Conservation (phyloP, 2,329 filamentous ascomycete genomes). For the Aschersonia sp. region DNA sequence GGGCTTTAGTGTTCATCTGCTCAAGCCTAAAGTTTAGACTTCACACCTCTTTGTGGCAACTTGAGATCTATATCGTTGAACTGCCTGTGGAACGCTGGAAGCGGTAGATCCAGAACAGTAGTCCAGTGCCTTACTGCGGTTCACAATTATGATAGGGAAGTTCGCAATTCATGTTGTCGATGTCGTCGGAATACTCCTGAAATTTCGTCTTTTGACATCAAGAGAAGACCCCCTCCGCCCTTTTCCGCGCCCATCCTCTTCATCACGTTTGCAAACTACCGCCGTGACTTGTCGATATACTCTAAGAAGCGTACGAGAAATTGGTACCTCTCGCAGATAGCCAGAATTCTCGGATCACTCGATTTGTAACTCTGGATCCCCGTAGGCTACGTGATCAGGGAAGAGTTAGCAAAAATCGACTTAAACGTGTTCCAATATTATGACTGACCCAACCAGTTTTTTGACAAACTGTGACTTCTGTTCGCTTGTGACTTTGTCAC, state of each 20-base stretch:
- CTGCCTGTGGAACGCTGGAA: too few species aligned
- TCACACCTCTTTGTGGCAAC: too few species aligned
- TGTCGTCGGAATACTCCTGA: too few species aligned
- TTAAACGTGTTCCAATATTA: background rate
- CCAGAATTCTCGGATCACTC: constrained; percentile 59
- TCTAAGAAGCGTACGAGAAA: constrained; percentile 44
- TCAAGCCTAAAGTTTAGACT: background rate
- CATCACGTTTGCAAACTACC: too few species aligned
- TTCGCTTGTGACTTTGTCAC: constrained; percentile 38
- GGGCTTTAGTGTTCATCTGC: constrained; percentile 23
- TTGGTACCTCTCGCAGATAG: constrained; percentile 46
- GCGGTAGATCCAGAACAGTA: too few species aligned
- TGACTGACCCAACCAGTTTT: constrained; percentile 42
- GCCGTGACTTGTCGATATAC: background rate
- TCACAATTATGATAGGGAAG: too few species aligned
- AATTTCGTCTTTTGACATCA: too few species aligned
- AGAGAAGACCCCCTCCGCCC: too few species aligned
- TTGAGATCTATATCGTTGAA: too few species aligned
- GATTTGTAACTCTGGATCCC: constrained; percentile 48
- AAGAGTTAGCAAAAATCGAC: background rate
- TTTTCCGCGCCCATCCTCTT: too few species aligned
- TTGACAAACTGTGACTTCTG: constrained; percentile 52
- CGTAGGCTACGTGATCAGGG: constrained; percentile 34
- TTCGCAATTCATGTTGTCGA: too few species aligned
- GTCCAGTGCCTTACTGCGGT: too few species aligned